Percentiles rank a stretch among this genome's conserved stretches.
These are phyloP conservation scores for Beauveria rudraprayagi DNA, from an alignment of 2,329 filamentous ascomycete genomes.

Conservation along the genomic window DNA sequence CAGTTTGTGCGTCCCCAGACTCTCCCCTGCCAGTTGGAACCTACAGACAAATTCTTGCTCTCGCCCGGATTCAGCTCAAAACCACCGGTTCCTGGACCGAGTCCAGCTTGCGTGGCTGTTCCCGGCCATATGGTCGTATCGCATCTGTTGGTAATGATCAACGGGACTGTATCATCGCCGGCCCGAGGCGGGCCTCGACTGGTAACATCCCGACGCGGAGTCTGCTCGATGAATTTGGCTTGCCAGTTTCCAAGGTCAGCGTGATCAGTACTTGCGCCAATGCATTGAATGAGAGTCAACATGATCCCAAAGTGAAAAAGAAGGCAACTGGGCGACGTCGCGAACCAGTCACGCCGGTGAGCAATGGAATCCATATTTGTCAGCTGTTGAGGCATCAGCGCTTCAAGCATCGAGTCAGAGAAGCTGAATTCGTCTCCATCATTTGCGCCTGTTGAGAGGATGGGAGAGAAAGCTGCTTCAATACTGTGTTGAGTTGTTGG, in stretches of 20 bases:
- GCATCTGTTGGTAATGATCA: constrained; percentile 67
- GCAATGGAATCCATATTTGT: background rate
- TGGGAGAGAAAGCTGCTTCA: background rate
- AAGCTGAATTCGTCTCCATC: background rate
- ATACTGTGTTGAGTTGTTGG: background rate
- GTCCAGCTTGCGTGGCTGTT: constrained; percentile 64
- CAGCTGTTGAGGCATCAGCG: background rate
- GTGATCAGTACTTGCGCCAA: background rate
- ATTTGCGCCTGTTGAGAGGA: background rate
- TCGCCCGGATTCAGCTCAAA: constrained; percentile 57
- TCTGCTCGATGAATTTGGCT: constrained; percentile 20
- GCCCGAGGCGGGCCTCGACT: constrained; percentile 25
- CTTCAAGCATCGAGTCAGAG: background rate
- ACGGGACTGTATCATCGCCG: constrained; percentile 39
- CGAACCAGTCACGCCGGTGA: background rate
- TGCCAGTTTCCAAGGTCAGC: constrained; percentile 15
- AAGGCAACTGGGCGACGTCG: background rate
- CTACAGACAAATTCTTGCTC: constrained; percentile 55
- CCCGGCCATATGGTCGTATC: constrained; percentile 66
- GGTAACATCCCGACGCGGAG: constrained; percentile 18
- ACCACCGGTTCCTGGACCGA: constrained; percentile 57
- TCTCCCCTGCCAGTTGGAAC: constrained; percentile 69
- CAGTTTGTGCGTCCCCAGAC: constrained; percentile 83
- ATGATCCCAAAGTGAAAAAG: background rate
- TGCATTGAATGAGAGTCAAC: background rate